Evolutionary conservation across 176 grass and related monocot genomes (phyloP).

Genomic region (Raddia distichophylla): DNA sequence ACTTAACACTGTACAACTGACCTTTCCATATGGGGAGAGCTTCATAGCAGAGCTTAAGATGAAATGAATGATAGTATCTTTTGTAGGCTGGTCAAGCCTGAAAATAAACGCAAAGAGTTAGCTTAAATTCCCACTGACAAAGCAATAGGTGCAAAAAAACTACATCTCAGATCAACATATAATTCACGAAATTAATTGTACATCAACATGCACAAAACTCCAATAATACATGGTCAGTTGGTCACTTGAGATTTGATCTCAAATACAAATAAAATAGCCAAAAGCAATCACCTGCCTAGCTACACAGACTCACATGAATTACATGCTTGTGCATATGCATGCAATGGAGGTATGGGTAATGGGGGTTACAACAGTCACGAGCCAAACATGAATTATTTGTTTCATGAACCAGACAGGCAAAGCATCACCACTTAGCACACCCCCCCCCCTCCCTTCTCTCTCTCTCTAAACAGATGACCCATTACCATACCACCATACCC

Average conservation of each 20-base stretch:
- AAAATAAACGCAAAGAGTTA: constrained; percentile 39
- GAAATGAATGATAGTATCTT: constrained; percentile 63
- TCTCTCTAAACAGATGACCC: background rate
- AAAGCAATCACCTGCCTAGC: background rate
- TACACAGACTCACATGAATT: background rate
- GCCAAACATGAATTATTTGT: background rate
- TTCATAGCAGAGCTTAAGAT: constrained; percentile 71
- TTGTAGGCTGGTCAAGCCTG: constrained; percentile 75
- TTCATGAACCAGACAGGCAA: background rate
- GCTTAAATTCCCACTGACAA: constrained; percentile 13
- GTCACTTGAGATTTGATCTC: background rate
- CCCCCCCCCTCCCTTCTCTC: background rate
- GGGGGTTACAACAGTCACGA: background rate
- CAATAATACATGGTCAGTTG: background rate
- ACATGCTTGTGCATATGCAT: background rate
- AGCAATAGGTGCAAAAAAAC: constrained; percentile 1
- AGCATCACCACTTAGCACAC: background rate
- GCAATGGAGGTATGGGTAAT: background rate
- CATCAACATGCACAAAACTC: background rate
- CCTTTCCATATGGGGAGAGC: constrained; percentile 80
- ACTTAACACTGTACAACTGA: constrained; percentile 49
- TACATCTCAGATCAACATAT: constrained; percentile 7
- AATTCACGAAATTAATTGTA: constrained; percentile 3
- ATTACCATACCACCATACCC: background rate
- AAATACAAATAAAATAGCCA: background rate